Evolutionary conservation across 257 asterid genomes (phyloP).

Genomic region (Lavandula angustifolia): DNA sequence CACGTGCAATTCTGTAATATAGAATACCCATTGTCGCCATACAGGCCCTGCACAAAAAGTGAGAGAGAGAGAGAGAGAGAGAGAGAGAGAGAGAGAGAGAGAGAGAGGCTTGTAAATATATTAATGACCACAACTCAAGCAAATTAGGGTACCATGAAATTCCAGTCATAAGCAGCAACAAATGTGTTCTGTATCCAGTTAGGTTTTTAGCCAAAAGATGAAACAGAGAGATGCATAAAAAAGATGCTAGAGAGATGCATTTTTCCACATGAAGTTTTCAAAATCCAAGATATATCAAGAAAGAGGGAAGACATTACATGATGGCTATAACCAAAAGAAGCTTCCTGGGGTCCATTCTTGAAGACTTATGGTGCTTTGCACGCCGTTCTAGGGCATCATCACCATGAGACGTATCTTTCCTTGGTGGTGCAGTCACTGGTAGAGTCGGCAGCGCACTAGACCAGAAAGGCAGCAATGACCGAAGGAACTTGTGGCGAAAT

Average conservation of each 20-base stretch:
- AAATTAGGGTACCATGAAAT: not conserved
- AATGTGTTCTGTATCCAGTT: not conserved
- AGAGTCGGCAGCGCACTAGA: conserved; percentile 83
- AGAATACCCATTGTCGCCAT: conserved; percentile 94
- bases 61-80: not conserved
- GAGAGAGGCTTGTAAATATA: not conserved
- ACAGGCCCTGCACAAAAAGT: conserved; percentile 79
- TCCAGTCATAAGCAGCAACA: conserved; percentile 1
- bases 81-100: too few species aligned
- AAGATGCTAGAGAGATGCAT: not conserved
- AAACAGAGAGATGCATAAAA: too few species aligned
- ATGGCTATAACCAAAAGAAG: conserved; percentile 71
- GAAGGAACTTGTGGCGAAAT: conserved; percentile 70
- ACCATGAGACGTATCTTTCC: conserved; percentile 64
- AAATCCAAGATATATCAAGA: conserved; percentile 13
- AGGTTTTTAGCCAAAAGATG: not conserved
- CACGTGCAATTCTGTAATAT: conserved; percentile 79
- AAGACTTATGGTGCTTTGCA: conserved; percentile 61
- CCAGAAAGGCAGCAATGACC: conserved; percentile 94
- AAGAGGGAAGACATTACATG: conserved; percentile 31
- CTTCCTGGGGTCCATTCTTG: conserved; percentile 95
- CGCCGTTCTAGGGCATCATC: conserved; percentile 79
- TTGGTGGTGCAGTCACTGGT: conserved; percentile 91
- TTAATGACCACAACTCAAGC: not conserved
- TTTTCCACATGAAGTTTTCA: not conserved